These are phyloP conservation scores for Sclerotinia sclerotiorum DNA, from an alignment of 2,329 filamentous ascomycete species.

Conservation along the genomic window DNA sequence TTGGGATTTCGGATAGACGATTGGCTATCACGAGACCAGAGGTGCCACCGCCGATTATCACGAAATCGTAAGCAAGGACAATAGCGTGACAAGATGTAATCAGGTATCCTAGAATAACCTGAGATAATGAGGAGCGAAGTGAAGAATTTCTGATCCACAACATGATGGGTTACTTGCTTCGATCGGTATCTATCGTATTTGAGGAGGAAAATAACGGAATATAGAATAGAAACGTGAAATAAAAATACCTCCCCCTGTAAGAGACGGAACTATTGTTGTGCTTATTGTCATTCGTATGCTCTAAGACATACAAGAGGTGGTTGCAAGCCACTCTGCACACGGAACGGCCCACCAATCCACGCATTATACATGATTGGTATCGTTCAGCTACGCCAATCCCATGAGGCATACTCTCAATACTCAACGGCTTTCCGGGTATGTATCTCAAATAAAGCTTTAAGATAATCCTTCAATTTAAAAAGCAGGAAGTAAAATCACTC, in stretches of 20 bases:
- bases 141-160: neutral
- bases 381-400: neutral
- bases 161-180: neutral
- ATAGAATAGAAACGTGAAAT: neutral
- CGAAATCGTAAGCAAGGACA: conserved; percentile 24
- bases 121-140: neutral
- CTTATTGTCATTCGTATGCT: neutral
- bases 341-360: conserved; percentile 1
- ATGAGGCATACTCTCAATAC: too few species aligned
- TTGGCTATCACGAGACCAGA: conserved; percentile 32
- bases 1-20: conserved; percentile 28
- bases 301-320: neutral
- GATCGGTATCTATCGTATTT: neutral
- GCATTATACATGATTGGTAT: neutral
- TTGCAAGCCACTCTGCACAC: conserved; percentile 2
- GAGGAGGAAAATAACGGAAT: too few species aligned
- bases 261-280: neutral
- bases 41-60: conserved; percentile 31
- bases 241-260: neutral
- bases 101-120: neutral
- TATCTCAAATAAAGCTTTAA: neutral
- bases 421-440: neutral
- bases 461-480: neutral
- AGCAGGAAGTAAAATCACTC: neutral
- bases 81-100: conserved; percentile 4